These are phyloP conservation scores for Serendipita indica DNA, from an alignment of 768 basidiomycete genomes.

Conservation along the genomic window DNA sequence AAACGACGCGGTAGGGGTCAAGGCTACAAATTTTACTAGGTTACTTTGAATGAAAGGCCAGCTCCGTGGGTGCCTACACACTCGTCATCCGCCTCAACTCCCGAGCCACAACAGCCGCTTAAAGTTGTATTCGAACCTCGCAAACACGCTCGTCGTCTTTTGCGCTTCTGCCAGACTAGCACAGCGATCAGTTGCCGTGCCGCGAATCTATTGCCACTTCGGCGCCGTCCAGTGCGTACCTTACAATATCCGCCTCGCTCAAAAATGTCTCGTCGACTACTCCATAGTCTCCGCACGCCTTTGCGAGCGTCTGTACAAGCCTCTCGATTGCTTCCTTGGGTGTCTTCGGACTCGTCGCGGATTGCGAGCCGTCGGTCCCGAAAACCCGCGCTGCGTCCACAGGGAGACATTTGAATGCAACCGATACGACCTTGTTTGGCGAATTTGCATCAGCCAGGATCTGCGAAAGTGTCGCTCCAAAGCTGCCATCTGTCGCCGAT, in stretches of 20 bases:
- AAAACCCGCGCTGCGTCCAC: conserved; percentile 43
- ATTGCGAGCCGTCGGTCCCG: conserved; percentile 45
- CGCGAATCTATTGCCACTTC: neutral
- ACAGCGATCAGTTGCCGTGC: conserved; percentile 6
- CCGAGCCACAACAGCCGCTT: conserved; percentile 85
- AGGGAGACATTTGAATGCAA: conserved; percentile 68
- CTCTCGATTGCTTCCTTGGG: conserved; percentile 66
- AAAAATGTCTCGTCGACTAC: conserved; percentile 35
- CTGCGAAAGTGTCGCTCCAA: neutral
- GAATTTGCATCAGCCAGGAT: neutral
- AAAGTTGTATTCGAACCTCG: conserved; percentile 87
- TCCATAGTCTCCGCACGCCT: conserved; percentile 53
- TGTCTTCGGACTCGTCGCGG: conserved; percentile 42
- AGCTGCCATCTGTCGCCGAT: neutral
- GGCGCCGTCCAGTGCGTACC: conserved; percentile 34
- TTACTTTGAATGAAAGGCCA: too few species aligned
- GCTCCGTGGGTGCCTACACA: too few species aligned
- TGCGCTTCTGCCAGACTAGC: conserved; percentile 67
- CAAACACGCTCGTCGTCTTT: conserved; percentile 68
- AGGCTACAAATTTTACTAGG: too few species aligned
- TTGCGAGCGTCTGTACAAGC: conserved; percentile 54
- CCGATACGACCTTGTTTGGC: conserved; percentile 31
- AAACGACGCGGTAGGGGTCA: too few species aligned
- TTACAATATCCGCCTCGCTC: conserved; percentile 57
- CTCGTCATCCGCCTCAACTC: too few species aligned